Base-by-base conservation (phyloP, 768 basidiomycete species). In the Strobilomyces echinocephalus region DNA sequence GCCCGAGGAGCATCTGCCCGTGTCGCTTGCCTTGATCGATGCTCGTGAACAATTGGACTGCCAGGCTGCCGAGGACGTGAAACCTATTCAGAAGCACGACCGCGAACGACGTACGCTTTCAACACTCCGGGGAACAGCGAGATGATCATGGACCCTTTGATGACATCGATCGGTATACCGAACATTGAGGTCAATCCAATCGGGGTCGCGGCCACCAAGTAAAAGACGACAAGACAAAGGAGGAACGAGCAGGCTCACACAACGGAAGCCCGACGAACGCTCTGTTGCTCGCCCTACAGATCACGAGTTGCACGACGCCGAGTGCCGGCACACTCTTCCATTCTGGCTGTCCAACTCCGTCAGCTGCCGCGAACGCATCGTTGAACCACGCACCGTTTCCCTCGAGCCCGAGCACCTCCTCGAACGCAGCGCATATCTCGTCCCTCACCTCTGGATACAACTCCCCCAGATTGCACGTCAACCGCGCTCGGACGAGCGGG, bases 381-480 rank as follows among this genome's bases (percentile, higher is more conserved):
- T 24, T 21, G 40, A 14, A 7, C 30, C 12, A 11, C 42, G 53
- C 12, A 67, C 39, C 39, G 18, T 20, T 10, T 9, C 39, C 39
- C 11, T 20, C 18, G 39, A 39, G 39, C 8, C 18, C 63, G 61
- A 26, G 61, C 8, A 10, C 39, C 2, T 39, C 39, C 9, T 39
- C 39, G 39, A 39, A 20, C 8, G 39, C 39, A 20, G 9, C 8
- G 18, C 8, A 6, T 4, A 20, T 20, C 18, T 39, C 39, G 18
- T 39, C 10, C 39, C 39, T 39, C 9, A 39, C 18, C 18, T 39
- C 39, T 11, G 39, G 39, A 11, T 39, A 12, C 18, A 39, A 20
- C n/a, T 1, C 15, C 0, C 64, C 69, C 7, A 81, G 64, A 46
- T 73, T 74, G 8, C 77, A 65, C 2, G 69, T 72, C 9, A 52